Evolutionary conservation across 225 moss, liverwort and hornwort species (phyloP).

Genomic region (Polytrichum commune): DNA sequence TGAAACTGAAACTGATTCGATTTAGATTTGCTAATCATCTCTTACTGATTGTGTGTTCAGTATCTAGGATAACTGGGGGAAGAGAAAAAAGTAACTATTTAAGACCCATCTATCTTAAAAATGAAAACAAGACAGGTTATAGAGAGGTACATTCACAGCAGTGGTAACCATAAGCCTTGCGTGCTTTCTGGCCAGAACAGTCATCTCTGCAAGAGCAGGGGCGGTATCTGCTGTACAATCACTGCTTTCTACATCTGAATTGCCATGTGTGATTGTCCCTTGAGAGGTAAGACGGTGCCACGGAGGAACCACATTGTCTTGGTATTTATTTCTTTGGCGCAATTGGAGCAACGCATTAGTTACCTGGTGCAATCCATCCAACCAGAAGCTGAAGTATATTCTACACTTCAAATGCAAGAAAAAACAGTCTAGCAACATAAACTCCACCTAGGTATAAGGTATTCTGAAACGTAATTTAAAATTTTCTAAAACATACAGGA

Average conservation of each 20-base stretch:
- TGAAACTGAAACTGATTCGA: too few relatives aligned
- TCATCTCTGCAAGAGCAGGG: conserved; percentile 55
- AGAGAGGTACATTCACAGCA: conserved; percentile 58
- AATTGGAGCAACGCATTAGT: conserved; percentile 73
- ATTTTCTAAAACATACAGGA: too few relatives aligned
- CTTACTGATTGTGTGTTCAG: too few relatives aligned
- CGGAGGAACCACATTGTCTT: conserved; percentile 63
- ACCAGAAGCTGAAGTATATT: not conserved
- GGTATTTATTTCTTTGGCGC: conserved; percentile 75
- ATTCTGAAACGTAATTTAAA: too few relatives aligned
- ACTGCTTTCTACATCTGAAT: conserved; percentile 49
- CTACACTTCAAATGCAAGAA: too few relatives aligned
- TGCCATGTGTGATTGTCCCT: conserved; percentile 22
- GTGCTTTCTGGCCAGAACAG: conserved; percentile 70
- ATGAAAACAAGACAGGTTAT: not conserved
- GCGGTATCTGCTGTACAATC: conserved; percentile 56
- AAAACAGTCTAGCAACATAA: too few relatives aligned
- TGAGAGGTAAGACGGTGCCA: conserved; percentile 70
- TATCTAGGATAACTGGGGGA: too few relatives aligned
- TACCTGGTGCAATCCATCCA: conserved; percentile 51
- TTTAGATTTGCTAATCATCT: too few relatives aligned
- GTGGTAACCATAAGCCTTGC: conserved; percentile 77
- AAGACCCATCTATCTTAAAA: not conserved
- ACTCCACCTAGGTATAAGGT: too few relatives aligned
- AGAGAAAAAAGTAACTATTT: not conserved